Evolutionary conservation across 108 stramenopile species (phyloP).

Genomic region (Discostella pseudostelligera): DNA sequence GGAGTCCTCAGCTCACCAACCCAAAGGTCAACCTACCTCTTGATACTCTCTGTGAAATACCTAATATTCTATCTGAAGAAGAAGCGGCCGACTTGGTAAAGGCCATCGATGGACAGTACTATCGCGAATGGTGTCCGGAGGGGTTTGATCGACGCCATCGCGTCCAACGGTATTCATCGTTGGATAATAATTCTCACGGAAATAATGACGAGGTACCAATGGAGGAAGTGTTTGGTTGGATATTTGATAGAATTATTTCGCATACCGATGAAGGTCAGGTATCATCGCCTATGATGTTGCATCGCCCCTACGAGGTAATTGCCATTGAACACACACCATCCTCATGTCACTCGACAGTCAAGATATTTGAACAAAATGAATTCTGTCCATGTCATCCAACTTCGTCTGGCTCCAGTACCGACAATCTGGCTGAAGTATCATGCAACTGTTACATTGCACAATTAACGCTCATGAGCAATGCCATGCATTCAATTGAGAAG

Average conservation of each 20-base stretch:
- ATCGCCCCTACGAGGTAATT: conserved; percentile 37
- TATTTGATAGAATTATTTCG: conserved; percentile 27
- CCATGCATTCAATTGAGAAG: conserved; percentile 56
- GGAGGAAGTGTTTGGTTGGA: conserved; percentile 37
- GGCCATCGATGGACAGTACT: conserved; percentile 24
- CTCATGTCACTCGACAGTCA: conserved; percentile 30
- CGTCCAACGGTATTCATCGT: conserved; percentile 49
- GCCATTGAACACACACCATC: conserved; percentile 38
- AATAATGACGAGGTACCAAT: conserved; percentile 1
- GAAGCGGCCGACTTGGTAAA: conserved; percentile 23
- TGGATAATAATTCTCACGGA: conserved; percentile 15
- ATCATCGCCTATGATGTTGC: background rate
- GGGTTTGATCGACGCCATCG: conserved; percentile 69
- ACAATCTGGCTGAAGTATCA: too few species aligned
- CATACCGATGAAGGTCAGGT: too few species aligned
- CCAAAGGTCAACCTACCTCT: conserved; percentile 7
- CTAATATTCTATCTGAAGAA: conserved; percentile 22
- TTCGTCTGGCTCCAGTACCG: background rate
- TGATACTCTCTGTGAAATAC: conserved; percentile 13
- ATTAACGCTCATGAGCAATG: conserved; percentile 44
- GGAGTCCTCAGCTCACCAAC: conserved; percentile 17
- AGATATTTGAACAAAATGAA: conserved; percentile 25
- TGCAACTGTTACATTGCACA: conserved; percentile 62
- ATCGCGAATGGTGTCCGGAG: conserved; percentile 46
- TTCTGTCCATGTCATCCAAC: conserved; percentile 14